Base-by-base conservation (phyloP, 108 stramenopile genomes). In the Cyclostephanos invisitatus region DNA sequence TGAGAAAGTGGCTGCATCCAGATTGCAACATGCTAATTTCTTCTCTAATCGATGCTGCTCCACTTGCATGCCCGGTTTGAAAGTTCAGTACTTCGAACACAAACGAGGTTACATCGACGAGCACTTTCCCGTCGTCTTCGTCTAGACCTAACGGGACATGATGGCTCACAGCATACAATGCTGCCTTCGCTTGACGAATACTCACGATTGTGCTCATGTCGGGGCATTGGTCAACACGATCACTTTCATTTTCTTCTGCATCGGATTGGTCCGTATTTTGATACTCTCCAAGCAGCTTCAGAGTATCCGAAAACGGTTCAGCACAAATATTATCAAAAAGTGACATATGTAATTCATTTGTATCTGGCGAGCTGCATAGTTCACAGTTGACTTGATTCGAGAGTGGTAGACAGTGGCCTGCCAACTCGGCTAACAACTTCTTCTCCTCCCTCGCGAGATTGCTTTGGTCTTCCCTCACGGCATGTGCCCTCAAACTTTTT, bases 91-190 rank as follows among this genome's bases (percentile, higher is more conserved):
- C 50, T 17, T 76, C 75, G 11, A 76, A 40, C 5, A 27, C 60
- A 64, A 69, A 76, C 11, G 67, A 63, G 38, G 75, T 55, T 42
- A 64, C 67, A 32, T 76, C 22, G 55, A 69, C 20, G 22, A 76
- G 53, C 38, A 18, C 54, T 22, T 51, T 36, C 0, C 75, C 75
- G 49, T 63, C 32, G 25, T 76, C 75, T 0, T 76, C 64, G 15
- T 76, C 62, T 29, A 54, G n/a, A 25, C 68, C 75, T 11, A 57
- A 22, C 29, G 75, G 62, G 60, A 76, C 37, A 42, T 76, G 50
- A 46, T 76, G 75, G 35, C 75, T 64, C 5, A 76, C 62, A 40
- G 75, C 67, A 25, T 69, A 76, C 46, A 76, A 63, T 56, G 68
- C 75, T 37, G 60, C 18, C 46, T 76, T 76, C 25, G 75, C 60